phyloP scores from a whole-genome alignment of 2,329 filamentous ascomycete genomes.

The Sporothrix protearum region DNA sequence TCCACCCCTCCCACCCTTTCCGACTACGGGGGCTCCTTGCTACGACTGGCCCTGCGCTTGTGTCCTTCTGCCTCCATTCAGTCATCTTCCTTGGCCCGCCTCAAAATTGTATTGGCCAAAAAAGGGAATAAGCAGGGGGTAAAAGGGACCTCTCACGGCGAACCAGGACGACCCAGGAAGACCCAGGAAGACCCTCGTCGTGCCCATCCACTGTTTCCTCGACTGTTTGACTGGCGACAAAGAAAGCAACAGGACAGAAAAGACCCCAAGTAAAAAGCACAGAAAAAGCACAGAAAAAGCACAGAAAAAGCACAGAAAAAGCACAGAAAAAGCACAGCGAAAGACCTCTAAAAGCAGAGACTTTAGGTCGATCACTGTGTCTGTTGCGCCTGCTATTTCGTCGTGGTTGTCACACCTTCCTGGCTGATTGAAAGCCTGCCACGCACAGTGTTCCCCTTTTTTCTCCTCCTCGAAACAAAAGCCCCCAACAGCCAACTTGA shows the following conservation, averaged over 20 bases:
- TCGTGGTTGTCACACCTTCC: constrained; percentile 14
- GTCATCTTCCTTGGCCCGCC: constrained; percentile 10
- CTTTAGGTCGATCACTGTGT: neutral
- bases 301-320: neutral
- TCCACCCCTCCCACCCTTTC: neutral
- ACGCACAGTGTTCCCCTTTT: neutral
- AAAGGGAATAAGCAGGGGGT: constrained; percentile 2
- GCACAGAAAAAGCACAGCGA: too few relatives aligned
- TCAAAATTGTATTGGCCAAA: constrained; percentile 16
- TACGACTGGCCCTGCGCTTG: neutral
- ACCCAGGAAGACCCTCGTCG: constrained; percentile 1
- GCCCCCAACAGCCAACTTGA: neutral
- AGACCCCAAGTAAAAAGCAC: neutral
- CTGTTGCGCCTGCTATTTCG: neutral
- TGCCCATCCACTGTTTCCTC: neutral
- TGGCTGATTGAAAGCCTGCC: constrained; percentile 18
- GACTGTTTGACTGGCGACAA: neutral
- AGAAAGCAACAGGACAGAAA: neutral
- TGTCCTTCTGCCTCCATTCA: neutral
- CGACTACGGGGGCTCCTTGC: constrained; percentile 2
- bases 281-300: neutral
- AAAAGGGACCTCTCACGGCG: neutral
- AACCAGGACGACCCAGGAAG: neutral
- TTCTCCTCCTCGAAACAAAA: neutral
- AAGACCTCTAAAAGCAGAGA: too few relatives aligned